Base-by-base conservation (phyloP, 2,329 filamentous ascomycete species). In the Penicillium frequentans region DNA sequence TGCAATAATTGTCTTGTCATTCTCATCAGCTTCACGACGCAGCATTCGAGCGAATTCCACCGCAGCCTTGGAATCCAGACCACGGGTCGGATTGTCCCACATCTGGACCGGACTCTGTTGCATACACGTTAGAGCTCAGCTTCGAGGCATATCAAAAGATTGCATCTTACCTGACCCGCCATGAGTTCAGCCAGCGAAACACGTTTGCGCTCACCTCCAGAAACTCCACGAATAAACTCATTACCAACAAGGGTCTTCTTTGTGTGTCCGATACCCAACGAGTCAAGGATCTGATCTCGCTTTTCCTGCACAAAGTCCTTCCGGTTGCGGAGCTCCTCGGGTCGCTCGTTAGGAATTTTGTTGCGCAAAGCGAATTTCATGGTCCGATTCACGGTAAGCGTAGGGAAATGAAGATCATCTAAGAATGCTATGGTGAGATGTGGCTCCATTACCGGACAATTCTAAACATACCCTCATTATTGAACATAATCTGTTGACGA, bases 331-430 rank as follows among this genome's bases (percentile, higher is more conserved):
- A 68, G 48, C 14, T 63, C 59, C 1, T 63, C 60, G 0, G 68
- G 66, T 2, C 70, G 64, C 49, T 71, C 67, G 6, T 63, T 58
- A 1, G 71, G 71, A 2, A 73, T 49, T 26, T 73, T 73, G 52
- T 72, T 86, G 33, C 85, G 82, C 1, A 89, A 80, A 0, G 90
- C 90, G 64, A 92, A 92, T 55, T 85, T 82, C 16, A 93, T 80
- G 0, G 90, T 92, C 56, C 90, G 82, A 1, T 88, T 87, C 5
- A 92, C 88, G 0, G 86, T 91, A 21, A 93, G 76, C 4, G 89
- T 87, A 0, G 90, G 86, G 61, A 91, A 92, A 67, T 91, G 89
- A 23, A 87, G 79, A 67, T 91, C 88, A 21, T 87, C 85, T 68
- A 23, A 4, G 3, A 21, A 23, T 16, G 11, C 3, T 24, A 9